A percentile compares a stretch with the other conserved stretches of the same genome.
Conservation (phyloP, 768 basidiomycete species). For the Suillus plorans region DNA sequence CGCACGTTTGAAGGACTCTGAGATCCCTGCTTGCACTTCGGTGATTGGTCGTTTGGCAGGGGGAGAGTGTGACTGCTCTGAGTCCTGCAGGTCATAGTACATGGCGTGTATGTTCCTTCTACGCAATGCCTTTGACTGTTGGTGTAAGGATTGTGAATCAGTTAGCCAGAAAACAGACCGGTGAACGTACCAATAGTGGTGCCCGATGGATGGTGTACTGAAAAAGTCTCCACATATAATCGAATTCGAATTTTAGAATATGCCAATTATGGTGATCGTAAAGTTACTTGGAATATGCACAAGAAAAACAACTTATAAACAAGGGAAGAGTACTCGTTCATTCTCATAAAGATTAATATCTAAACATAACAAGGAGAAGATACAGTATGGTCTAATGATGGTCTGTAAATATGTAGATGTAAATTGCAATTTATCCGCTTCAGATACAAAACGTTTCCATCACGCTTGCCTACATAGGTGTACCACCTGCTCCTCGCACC, state of each 20-base stretch:
- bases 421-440: background rate
- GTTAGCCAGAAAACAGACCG: background rate
- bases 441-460: background rate
- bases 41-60: conserved; percentile 12
- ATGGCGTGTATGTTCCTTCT: background rate
- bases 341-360: background rate
- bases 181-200: conserved; percentile 6
- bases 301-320: background rate
- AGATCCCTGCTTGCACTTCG: conserved; percentile 3
- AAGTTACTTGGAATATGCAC: background rate
- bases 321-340: background rate
- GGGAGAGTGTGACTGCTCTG: background rate
- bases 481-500: conserved; percentile 56
- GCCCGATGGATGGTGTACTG: conserved; percentile 1
- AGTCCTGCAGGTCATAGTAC: conserved; percentile 7
- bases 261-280: background rate
- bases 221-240: conserved; percentile 13
- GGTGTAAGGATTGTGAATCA: background rate
- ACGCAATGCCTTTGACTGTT: background rate
- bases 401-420: background rate
- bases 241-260: background rate
- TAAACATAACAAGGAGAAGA: background rate
- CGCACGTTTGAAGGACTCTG: conserved; percentile 12
- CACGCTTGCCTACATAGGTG: conserved; percentile 15
- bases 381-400: background rate